Conservation (phyloP, 345 rosid genomes). For the Raphanus sativus region DNA sequence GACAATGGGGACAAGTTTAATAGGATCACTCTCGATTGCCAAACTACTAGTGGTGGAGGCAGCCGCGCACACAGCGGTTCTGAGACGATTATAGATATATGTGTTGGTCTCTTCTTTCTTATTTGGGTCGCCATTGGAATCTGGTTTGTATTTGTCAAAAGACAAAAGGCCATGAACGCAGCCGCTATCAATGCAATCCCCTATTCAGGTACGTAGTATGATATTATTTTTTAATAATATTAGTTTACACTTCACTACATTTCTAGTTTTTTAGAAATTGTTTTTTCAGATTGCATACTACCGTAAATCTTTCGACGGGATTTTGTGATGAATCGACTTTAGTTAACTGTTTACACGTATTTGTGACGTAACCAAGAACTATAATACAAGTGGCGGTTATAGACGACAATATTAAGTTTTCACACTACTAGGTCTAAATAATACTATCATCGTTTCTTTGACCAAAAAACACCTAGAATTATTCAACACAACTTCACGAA, state of each 20-base stretch:
- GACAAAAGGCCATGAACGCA: conserved; percentile 21
- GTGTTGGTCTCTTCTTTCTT: neutral
- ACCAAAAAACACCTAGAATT: neutral
- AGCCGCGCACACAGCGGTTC: neutral
- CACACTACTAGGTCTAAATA: too few relatives aligned
- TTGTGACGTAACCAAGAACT: too few relatives aligned
- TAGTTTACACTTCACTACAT: too few relatives aligned
- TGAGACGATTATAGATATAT: neutral
- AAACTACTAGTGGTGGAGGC: neutral
- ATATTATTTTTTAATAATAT: too few relatives aligned
- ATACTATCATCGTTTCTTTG: neutral
- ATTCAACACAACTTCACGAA: neutral
- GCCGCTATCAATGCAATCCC: neutral
- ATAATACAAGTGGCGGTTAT: too few relatives aligned
- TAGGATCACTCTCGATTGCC: neutral
- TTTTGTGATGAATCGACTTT: too few relatives aligned
- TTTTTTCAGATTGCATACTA: too few relatives aligned
- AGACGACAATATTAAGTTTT: too few relatives aligned
- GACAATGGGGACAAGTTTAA: neutral
- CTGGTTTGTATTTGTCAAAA: neutral
- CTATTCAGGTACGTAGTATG: neutral
- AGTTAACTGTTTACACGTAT: too few relatives aligned
- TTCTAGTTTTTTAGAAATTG: too few relatives aligned
- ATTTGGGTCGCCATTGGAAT: conserved; percentile 6
- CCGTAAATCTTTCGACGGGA: too few relatives aligned